Base-by-base conservation (phyloP, 2,329 filamentous ascomycete genomes). In the Escovopsis weberi region DNA sequence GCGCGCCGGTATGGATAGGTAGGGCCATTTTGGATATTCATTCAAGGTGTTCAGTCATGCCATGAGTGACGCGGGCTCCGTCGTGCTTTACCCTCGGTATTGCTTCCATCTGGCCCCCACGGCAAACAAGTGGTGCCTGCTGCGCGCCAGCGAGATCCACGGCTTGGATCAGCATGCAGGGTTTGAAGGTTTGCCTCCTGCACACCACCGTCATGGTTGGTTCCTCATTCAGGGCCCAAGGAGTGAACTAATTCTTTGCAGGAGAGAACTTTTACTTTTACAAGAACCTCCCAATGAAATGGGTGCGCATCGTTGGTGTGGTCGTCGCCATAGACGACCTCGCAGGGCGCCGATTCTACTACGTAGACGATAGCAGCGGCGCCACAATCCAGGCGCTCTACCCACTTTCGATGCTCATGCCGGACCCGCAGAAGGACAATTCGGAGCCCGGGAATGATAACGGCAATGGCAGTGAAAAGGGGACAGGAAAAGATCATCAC, bases 211-310 rank as follows among this genome's bases (percentile, higher is more conserved):
- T 23, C 5, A 38, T 15, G 12, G n/a, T 9, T 32, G 15, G 4
- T 19, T 12, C 9, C 35, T 5, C 28, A 23, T 23, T 23, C 23
- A 35, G 15, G 15, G 15, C 15, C 15, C 15, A 23, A 23, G 26
- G 12, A 4, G 23, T 41, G 12, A 43, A 38, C 38, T 6, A 18
- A n/a, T 15, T 37, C 32, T 12, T 11, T 1, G 12, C 19, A 63
- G 68, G 68, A 39, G 70, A 75, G 52, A 63, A 70, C 48, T 65
- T 80, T 32, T 80, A 69, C 55, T 86, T 87, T 59, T 70, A 78
- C 62, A 60, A 69, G 40, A 88, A 87, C 58, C 77, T 88, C 50
- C 84, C 84, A 0, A 76, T 89, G 51, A 76, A 78, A 69, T 88
- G 80, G 74, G 74, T 84, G 42, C 78, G 80, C 47, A 59, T 88